phyloP scores from a whole-genome alignment of 768 basidiomycete genomes.

The Psilocybe subaeruginosa region DNA sequence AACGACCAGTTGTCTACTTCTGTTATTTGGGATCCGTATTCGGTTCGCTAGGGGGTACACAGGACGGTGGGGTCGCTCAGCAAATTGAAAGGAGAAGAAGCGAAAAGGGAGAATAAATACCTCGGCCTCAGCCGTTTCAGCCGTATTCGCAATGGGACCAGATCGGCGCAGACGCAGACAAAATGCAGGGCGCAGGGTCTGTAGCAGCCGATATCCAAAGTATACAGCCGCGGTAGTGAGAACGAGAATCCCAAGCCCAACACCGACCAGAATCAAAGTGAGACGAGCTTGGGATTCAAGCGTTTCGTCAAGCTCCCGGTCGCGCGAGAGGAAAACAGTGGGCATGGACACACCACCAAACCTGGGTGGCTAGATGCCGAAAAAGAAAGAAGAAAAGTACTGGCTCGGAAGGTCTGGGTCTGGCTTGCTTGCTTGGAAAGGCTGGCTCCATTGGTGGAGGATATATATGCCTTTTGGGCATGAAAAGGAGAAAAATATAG shows the following conservation, averaged over 20 bases:
- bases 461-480: neutral
- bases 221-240: constrained; percentile 15
- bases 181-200: constrained; percentile 3
- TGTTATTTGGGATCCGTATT: neutral
- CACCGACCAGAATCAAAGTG: constrained; percentile 21
- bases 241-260: constrained; percentile 20
- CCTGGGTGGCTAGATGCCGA: neutral
- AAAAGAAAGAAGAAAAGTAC: neutral
- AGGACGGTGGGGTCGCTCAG: neutral
- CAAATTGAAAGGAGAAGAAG: neutral
- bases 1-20: neutral
- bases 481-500: neutral
- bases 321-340: constrained; percentile 15
- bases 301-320: constrained; percentile 22
- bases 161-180: neutral
- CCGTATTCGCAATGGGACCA: constrained; percentile 4
- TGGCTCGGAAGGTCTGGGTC: neutral
- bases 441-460: neutral
- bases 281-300: constrained; percentile 25
- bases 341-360: constrained; percentile 16
- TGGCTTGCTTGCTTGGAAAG: neutral
- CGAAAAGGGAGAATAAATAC: neutral
- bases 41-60: neutral
- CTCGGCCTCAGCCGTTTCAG: constrained; percentile 1
- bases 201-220: constrained; percentile 13